Base-by-base conservation (phyloP, 805 yeast genomes). In the Starmerella stellata region DNA sequence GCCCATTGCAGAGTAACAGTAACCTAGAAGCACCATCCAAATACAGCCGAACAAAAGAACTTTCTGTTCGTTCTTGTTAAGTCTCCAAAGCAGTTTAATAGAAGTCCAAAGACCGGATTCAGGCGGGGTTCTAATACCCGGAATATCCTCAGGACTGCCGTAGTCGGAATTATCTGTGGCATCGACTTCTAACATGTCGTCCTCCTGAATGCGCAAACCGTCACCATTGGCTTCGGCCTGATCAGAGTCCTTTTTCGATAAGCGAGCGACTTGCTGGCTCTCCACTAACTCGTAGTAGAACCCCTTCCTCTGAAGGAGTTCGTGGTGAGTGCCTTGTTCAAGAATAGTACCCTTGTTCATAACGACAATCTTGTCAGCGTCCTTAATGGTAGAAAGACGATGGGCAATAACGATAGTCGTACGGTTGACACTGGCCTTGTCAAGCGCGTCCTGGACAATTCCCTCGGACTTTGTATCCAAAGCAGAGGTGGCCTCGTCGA, bases 401-500 rank as follows among this genome's bases (percentile, higher is more conserved):
- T 71, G 76, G 8, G 76, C 76, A 51, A 71, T 71, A 39, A 66
- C 67, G 40, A 71, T 68, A 4, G 78, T 67, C 7, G 75, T 70
- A 19, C 64, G 55, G 21, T 45, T 41, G 38, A 42, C 43, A 30
- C 58, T 44, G 8, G 63, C 62, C 16, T 51, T 46, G 38, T 60
- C 63, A 4, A 60, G 47, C 2, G 64, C 64, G 5, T 60, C 63
- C 43, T 60, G 64, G 1, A 60, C 64, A 43, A 60, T 50, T 5
- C 64, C 64, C 42, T 60, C 64, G 1, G 61, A 56, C 43, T 57
- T 58, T 53, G 68, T 68, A 48, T 70, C 75, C 20, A 70, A 55
- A 1, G 75, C 75, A 3, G 74, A 68, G 1, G 75, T 70, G n/a
- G 75, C 75, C 48, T 74, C 81, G 48, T 74, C 81, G 41, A 74